phyloP scores from a whole-genome alignment of 495 filamentous ascomycete species.

The Letharia lupina region DNA sequence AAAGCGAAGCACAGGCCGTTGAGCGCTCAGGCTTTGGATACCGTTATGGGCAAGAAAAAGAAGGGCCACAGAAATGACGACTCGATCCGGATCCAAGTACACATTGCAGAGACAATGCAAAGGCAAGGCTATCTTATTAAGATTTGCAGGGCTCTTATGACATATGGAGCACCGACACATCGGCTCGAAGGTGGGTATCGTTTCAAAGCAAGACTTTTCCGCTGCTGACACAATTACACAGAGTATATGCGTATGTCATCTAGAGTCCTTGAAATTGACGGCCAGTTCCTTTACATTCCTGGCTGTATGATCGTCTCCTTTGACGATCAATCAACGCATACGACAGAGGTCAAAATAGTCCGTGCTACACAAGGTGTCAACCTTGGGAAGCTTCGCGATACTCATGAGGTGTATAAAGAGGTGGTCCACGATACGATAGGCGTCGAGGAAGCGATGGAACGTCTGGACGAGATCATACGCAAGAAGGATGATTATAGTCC shows the following conservation, averaged over 20 bases:
- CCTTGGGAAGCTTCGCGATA: conserved; percentile 73
- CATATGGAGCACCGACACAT: conserved; percentile 71
- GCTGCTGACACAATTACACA: conserved; percentile 24
- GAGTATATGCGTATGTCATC: conserved; percentile 90
- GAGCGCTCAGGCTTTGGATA: conserved; percentile 39
- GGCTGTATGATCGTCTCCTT: conserved; percentile 96
- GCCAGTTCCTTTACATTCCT: conserved; percentile 86
- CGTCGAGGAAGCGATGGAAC: conserved; percentile 70
- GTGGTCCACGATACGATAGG: conserved; percentile 83
- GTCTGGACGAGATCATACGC: conserved; percentile 58
- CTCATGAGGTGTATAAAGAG: conserved; percentile 86
- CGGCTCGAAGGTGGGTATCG: conserved; percentile 47
- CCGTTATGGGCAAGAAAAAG: conserved; percentile 35
- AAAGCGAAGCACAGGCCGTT: conserved; percentile 31
- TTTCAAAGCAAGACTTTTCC: not conserved
- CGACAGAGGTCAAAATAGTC: conserved; percentile 86
- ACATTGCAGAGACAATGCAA: conserved; percentile 75
- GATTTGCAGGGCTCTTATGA: conserved; percentile 82
- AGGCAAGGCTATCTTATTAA: conserved; percentile 79
- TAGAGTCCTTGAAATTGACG: conserved; percentile 79
- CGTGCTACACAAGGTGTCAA: conserved; percentile 69
- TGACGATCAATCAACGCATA: conserved; percentile 81
- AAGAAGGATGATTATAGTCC: conserved; percentile 54
- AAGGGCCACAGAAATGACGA: conserved; percentile 38
- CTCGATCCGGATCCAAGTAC: conserved; percentile 74